Conservation (phyloP, 2,329 filamentous ascomycete genomes). For the Ilyonectria robusta region DNA sequence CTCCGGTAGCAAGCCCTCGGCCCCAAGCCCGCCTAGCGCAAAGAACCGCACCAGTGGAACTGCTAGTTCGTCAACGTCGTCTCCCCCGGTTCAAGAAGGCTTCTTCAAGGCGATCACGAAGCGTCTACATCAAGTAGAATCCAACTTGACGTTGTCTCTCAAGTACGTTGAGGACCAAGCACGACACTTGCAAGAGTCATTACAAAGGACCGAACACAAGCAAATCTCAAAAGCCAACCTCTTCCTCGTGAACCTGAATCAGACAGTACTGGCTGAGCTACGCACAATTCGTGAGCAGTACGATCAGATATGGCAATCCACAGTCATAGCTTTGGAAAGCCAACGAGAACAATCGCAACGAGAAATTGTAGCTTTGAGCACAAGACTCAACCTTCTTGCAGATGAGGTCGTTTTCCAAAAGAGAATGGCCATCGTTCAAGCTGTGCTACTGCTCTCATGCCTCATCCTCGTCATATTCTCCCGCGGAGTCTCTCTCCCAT, state of each 20-base stretch:
- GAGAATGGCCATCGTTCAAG: conserved; percentile 93
- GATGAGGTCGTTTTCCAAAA: conserved; percentile 92
- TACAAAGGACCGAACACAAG: conserved; percentile 87
- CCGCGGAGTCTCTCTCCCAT: conserved; percentile 60
- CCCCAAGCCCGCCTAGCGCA: conserved; percentile 33
- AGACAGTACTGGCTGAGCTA: conserved; percentile 86
- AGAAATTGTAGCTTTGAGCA: conserved; percentile 86
- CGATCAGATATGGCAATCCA: conserved; percentile 96
- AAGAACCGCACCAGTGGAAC: conserved; percentile 51
- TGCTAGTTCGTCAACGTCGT: conserved; percentile 50
- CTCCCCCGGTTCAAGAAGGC: conserved; percentile 92
- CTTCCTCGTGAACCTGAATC: conserved; percentile 89
- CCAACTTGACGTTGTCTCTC: conserved; percentile 91
- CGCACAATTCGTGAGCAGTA: conserved; percentile 86
- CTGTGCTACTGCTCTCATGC: conserved; percentile 87
- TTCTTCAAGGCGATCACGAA: conserved; percentile 99
- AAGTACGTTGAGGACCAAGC: conserved; percentile 99
- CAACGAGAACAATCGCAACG: conserved; percentile 88
- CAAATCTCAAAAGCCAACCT: conserved; percentile 86
- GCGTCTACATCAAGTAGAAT: conserved; percentile 89
- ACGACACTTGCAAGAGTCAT: conserved; percentile 87
- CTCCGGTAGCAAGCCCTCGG: conserved; percentile 33
- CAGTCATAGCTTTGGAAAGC: conserved; percentile 89
- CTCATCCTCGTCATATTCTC: conserved; percentile 90
- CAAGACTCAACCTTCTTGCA: conserved; percentile 88